Evolutionary conservation across 176 grass and related monocot genomes (phyloP).

Genomic region (Phyllostachys edulis): DNA sequence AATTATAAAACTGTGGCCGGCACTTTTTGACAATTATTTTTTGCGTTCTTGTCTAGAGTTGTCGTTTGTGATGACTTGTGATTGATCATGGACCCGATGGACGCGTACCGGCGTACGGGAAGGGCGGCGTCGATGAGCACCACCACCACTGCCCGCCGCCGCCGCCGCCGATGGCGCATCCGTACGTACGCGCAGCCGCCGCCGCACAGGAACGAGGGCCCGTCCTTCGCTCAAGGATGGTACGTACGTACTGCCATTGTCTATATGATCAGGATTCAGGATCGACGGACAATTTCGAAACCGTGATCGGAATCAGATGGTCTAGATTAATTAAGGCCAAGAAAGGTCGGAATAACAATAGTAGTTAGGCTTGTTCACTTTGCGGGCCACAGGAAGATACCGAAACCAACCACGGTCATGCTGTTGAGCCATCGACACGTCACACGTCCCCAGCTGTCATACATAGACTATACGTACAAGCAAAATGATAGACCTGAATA

Average conservation of each 20-base stretch:
- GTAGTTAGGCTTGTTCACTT: neutral
- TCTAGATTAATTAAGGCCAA: neutral
- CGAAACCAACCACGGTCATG: neutral
- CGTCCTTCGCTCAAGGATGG: conserved; percentile 46
- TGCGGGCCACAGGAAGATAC: neutral
- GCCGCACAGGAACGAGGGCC: conserved; percentile 25
- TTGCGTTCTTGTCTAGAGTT: neutral
- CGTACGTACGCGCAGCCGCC: conserved; percentile 35
- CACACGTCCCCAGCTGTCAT: neutral
- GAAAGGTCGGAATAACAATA: neutral
- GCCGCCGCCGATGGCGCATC: conserved; percentile 47
- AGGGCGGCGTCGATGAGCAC: neutral
- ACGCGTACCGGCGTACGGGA: conserved; percentile 26
- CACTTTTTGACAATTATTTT: neutral
- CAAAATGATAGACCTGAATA: neutral
- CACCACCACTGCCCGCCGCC: conserved; percentile 32
- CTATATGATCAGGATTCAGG: neutral
- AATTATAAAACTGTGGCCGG: neutral
- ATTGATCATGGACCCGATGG: conserved; percentile 10
- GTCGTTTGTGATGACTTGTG: neutral
- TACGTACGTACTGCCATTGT: conserved; percentile 12
- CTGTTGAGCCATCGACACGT: neutral
- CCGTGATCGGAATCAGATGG: neutral
- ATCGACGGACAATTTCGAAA: neutral
- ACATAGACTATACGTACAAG: neutral